Percentiles rank a stretch among this genome's conserved stretches.
phyloP scores from a whole-genome alignment of 805 yeast species.

The Ogataea neopini region DNA sequence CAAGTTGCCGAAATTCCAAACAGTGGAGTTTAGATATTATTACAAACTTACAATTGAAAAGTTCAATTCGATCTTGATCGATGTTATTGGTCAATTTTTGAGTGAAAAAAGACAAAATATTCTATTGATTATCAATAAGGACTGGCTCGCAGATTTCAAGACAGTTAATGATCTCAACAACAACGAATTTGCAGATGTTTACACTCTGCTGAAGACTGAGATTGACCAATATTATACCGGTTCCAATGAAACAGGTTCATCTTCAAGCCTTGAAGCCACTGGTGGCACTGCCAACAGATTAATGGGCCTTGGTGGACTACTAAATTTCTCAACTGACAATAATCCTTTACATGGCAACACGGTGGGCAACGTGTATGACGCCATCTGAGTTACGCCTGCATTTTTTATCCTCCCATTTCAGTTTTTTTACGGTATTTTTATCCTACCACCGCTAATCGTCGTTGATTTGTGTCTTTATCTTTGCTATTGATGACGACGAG shows the following conservation, averaged over 20 bases:
- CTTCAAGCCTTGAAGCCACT: neutral
- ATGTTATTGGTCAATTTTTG: conserved; percentile 29
- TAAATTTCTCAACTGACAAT: conserved; percentile 34
- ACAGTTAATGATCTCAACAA: conserved; percentile 34
- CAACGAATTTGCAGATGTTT: conserved; percentile 29
- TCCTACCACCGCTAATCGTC: neutral
- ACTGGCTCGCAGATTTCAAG: conserved; percentile 33
- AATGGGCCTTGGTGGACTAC: conserved; percentile 29
- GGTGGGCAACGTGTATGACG: conserved; percentile 31
- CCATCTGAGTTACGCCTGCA: conserved; percentile 15
- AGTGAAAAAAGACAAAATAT: conserved; percentile 36
- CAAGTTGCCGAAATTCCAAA: conserved; percentile 65
- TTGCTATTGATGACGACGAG: neutral
- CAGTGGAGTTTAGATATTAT: conserved; percentile 53
- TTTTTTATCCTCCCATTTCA: no score
- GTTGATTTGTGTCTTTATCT: neutral
- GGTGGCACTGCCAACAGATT: conserved; percentile 19
- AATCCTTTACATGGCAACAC: conserved; percentile 32
- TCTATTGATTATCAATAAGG: conserved; percentile 33
- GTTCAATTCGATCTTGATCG: conserved; percentile 33
- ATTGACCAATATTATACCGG: conserved; percentile 30
- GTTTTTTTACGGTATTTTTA: neutral
- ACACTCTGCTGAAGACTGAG: conserved; percentile 29
- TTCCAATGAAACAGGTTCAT: conserved; percentile 4
- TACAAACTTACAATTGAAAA: conserved; percentile 36